Evolutionary conservation across 257 asterid genomes (phyloP), one percentile per base, ranked within the genome.

Genomic region (Nicotiana sylvestris): DNA sequence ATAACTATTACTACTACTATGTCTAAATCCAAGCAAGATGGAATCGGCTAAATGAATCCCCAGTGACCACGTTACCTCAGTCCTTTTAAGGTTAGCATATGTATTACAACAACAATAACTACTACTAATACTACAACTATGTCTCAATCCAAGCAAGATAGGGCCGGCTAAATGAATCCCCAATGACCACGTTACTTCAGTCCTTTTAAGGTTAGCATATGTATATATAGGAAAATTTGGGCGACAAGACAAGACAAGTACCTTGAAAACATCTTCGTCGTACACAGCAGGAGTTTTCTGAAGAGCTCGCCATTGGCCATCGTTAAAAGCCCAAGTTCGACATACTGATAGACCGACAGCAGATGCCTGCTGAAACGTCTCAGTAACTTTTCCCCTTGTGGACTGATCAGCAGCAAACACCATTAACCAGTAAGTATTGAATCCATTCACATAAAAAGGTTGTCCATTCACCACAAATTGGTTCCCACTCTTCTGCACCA

Each of bases 351-450:
- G 88, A 10, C 98, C 97, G 3, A 88, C 96, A 9, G 94, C 83
- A 1, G 98, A 92, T 10, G 98, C 99, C 84, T 93, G 92, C 62
- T 92, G 92, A 81, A 96, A 96, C 12, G 91, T 84, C 70, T 91
- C 95, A 58, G 88, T 93, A 62, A 94, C 98, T 81, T 96, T 96
- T 16, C 87, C 90, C 81, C 95, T 87, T 2, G 97, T 93, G 11
- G 97, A 94, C 76, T 89, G 82, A 81, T 96, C 99, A 66, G 88
- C 96, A 5, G 97, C 96, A 57, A 94, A 91, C 21, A 96, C 95
- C 98, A 96, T 96, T 32, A 94, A 83, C 99, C 99, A 94, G 51
- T 96, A 96, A 11, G 98, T 96, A 90, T 96, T 96, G 97, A 96
- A 96, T 57, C 99, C 98, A 65, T 96, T 94, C n/a, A 94, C 91